Base-by-base conservation (phyloP, 2,329 filamentous ascomycete genomes). In the Scolecobasidium constrictum region DNA sequence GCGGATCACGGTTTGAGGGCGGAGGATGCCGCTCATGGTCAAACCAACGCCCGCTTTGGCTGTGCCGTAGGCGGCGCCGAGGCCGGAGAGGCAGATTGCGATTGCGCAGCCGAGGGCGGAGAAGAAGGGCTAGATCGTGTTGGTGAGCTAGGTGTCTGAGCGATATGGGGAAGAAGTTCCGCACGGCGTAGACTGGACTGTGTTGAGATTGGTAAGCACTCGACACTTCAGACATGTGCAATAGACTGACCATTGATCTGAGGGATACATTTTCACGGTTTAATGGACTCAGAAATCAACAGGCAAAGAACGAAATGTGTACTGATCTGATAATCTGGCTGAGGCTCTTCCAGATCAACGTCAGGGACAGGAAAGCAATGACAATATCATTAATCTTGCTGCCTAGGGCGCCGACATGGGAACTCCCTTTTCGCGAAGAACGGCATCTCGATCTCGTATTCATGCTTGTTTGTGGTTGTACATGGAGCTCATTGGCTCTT, bases 201-300 rank as follows among this genome's bases (percentile, higher is more conserved):
- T 17, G 7, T n/a, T n/a, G n/a, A 9, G 26, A 17, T n/a, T n/a
- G n/a, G n/a, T n/a, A n/a, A n/a, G n/a, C n/a, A n/a, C n/a, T n/a
- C n/a, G n/a, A n/a, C n/a, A n/a, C n/a, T n/a, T n/a, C n/a, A n/a
- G n/a, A n/a, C n/a, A n/a, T n/a, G n/a, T n/a, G n/a, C n/a, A n/a
- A n/a, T n/a, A 7, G 6, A 31, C 35, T 3, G 13, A 41, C 42
- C 42, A 44, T n/a, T 7, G 6, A 43, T 44, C 42, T 17, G 38
- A 42, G 5, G 42, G 37, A 43, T 44, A 44, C 42, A 44, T 44
- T 7, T 31, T 31, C 9, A 31, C 26, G n/a, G 26, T n/a, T n/a
- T n/a, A n/a, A n/a, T n/a, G n/a, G n/a, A n/a, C n/a, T n/a, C n/a
- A n/a, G n/a, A n/a, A n/a, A n/a, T n/a, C n/a, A n/a, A n/a, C n/a